Percentiles rank a stretch among this genome's conserved stretches.
Conservation (phyloP, 768 basidiomycete genomes). For the Lactarius psammicola region DNA sequence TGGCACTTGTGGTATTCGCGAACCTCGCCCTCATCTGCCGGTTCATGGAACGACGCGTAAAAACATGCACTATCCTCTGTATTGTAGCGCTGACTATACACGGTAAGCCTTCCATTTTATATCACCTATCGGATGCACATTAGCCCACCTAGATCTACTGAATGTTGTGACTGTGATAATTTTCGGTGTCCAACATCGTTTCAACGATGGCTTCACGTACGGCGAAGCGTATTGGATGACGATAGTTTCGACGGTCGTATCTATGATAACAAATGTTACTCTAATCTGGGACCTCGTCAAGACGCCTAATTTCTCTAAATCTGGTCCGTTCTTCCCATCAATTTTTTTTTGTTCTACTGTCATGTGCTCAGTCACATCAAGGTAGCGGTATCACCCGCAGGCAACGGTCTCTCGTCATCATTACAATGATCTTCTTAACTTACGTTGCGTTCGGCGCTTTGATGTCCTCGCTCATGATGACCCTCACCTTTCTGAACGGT, state of each 20-base stretch:
- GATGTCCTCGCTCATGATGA: constrained; percentile 50
- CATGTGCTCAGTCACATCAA: constrained; percentile 33
- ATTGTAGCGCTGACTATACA: constrained; percentile 67
- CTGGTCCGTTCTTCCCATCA: constrained; percentile 46
- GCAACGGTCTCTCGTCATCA: constrained; percentile 76
- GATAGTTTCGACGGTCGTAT: constrained; percentile 68
- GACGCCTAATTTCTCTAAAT: constrained; percentile 61
- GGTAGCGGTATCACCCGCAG: constrained; percentile 79
- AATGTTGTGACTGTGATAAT: constrained; percentile 57
- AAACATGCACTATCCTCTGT: constrained; percentile 58
- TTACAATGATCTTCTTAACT: constrained; percentile 68
- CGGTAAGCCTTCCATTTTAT: constrained; percentile 43
- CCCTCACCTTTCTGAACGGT: constrained; percentile 64
- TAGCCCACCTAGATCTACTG: constrained; percentile 53
- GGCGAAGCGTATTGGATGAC: constrained; percentile 73
- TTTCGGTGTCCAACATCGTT: constrained; percentile 62
- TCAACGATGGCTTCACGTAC: constrained; percentile 67
- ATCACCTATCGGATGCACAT: not conserved
- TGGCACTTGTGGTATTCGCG: constrained; percentile 65
- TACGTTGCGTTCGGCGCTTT: constrained; percentile 76
- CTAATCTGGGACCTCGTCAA: constrained; percentile 58
- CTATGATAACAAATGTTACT: constrained; percentile 63
- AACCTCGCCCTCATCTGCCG: constrained; percentile 65
- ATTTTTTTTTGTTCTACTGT: not conserved
- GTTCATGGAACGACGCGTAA: constrained; percentile 69